phyloP scores from a whole-genome alignment of 257 asterid genomes.

The Scutellaria barbata region DNA sequence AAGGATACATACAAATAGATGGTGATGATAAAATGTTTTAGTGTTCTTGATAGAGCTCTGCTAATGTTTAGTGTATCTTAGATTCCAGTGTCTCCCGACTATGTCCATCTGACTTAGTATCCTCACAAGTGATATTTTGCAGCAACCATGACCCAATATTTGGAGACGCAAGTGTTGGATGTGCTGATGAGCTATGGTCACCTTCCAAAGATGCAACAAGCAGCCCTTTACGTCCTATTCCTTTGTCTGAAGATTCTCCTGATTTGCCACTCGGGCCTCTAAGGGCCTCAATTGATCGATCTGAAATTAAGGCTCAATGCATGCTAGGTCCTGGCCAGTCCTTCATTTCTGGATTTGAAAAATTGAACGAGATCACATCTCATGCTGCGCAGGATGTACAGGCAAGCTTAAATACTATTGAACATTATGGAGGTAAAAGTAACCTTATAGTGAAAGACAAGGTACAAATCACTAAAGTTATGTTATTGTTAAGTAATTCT shows the following conservation, averaged over 20 bases:
- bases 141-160: constrained; percentile 72
- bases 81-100: constrained; percentile 29
- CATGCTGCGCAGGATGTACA: constrained; percentile 49
- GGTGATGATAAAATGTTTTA: background rate
- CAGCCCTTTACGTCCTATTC: constrained; percentile 49
- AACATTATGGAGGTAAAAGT: constrained; percentile 56
- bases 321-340: constrained; percentile 54
- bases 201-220: constrained; percentile 67
- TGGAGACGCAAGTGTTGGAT: constrained; percentile 61
- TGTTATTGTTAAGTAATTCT: constrained; percentile 25
- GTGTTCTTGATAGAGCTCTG: constrained; percentile 9
- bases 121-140: constrained; percentile 81
- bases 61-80: constrained; percentile 7
- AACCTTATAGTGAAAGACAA: constrained; percentile 53
- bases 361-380: constrained; percentile 46
- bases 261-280: constrained; percentile 50
- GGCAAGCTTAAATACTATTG: constrained; percentile 59
- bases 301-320: constrained; percentile 51
- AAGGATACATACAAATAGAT: constrained; percentile 12
- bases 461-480: constrained; percentile 49
- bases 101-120: constrained; percentile 62
- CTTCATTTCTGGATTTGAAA: constrained; percentile 46
- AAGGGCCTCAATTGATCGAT: constrained; percentile 45
- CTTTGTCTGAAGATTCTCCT: constrained; percentile 63
- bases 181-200: constrained; percentile 74